phyloP scores from a whole-genome alignment of 805 yeast species.

The Kuraishia hungarica region DNA sequence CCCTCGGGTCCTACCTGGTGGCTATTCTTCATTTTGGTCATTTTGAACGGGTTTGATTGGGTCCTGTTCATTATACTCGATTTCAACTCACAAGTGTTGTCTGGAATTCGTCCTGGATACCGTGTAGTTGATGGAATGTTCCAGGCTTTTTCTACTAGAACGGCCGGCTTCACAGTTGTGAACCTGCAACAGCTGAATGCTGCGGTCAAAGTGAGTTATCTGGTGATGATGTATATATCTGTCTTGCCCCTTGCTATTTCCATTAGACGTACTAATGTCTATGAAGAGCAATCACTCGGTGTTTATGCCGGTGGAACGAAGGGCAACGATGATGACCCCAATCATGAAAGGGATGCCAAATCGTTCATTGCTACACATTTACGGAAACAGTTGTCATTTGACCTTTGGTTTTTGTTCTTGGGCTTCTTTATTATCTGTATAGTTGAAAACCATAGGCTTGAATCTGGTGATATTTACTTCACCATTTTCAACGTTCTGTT shows the following conservation, averaged over 20 bases:
- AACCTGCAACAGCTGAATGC: conserved; percentile 70
- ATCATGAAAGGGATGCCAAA: conserved; percentile 32
- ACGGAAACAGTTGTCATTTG: conserved; percentile 86
- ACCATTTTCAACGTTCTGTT: conserved; percentile 68
- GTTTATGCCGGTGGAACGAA: conserved; percentile 38
- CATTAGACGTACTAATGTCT: conserved; percentile 93
- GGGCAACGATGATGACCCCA: conserved; percentile 26
- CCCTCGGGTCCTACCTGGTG: conserved; percentile 96
- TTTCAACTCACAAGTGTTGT: conserved; percentile 40
- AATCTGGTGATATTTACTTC: conserved; percentile 37
- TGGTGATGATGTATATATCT: conserved; percentile 97
- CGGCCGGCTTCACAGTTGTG: conserved; percentile 82
- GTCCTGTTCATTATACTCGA: conserved; percentile 76
- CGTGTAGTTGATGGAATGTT: conserved; percentile 76
- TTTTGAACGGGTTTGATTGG: conserved; percentile 70
- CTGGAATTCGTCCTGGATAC: conserved; percentile 53
- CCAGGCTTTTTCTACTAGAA: conserved; percentile 88
- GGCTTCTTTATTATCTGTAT: conserved; percentile 84
- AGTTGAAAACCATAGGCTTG: conserved; percentile 64
- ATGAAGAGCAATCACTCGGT: conserved; percentile 96
- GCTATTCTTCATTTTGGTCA: conserved; percentile 68
- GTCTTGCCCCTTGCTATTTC: conserved; percentile 95
- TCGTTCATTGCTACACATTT: conserved; percentile 81
- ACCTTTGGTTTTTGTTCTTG: conserved; percentile 85
- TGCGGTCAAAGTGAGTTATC: conserved; percentile 86